Evolutionary conservation across 106 monocot species (phyloP).

Genomic region (Dendrobium officinale): DNA sequence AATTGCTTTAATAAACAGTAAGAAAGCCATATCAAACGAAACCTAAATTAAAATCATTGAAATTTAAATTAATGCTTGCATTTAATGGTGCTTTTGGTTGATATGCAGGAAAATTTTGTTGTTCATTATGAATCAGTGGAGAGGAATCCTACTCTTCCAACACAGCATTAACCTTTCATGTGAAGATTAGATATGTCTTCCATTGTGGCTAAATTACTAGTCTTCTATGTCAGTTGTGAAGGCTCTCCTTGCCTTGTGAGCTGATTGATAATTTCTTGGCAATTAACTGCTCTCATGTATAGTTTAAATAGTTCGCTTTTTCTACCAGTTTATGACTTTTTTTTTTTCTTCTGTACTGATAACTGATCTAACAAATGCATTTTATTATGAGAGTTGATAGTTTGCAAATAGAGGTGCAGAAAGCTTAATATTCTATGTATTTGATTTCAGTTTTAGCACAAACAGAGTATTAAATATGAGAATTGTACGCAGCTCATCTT

Average conservation of each 20-base stretch:
- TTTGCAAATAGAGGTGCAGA: too few species aligned
- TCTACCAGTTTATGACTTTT: not conserved
- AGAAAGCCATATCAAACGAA: too few species aligned
- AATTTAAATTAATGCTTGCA: too few species aligned
- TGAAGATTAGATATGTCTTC: not conserved
- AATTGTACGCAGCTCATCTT: too few species aligned
- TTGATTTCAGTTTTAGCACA: too few species aligned
- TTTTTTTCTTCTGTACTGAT: not conserved
- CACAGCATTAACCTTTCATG: slow-evolving; percentile 35
- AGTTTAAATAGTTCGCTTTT: not conserved
- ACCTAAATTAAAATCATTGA: too few species aligned
- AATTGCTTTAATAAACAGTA: too few species aligned
- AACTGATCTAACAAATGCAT: not conserved
- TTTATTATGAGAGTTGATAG: too few species aligned
- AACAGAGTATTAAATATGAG: too few species aligned
- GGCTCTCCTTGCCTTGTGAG: not conserved
- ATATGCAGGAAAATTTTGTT: slow-evolving; percentile 75
- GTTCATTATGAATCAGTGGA: slow-evolving; percentile 67
- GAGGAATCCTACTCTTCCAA: slow-evolving; percentile 55
- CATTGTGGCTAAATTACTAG: not conserved
- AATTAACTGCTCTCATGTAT: not conserved
- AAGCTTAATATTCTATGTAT: too few species aligned
- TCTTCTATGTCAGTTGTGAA: not conserved
- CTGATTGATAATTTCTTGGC: not conserved
- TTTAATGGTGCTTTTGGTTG: too few species aligned